These are phyloP conservation scores for Cyclanthera cordifolia DNA, from an alignment of 306 rosid species.

Conservation along the genomic window DNA sequence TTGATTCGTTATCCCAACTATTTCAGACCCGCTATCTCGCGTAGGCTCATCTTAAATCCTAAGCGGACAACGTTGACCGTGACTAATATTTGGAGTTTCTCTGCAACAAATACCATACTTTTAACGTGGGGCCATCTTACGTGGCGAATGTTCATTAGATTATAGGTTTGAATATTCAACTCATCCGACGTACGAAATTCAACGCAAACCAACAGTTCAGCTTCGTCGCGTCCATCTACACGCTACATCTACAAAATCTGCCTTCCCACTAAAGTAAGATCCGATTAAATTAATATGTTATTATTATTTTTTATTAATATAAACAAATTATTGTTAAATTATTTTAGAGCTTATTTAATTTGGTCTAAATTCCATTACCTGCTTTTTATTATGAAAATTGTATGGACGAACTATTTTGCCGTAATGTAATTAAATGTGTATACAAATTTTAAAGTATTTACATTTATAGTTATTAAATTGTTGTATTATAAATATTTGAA, in stretches of 20 bases:
- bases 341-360: not conserved
- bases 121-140: not conserved
- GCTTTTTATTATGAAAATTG: no score
- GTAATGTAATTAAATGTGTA: no score
- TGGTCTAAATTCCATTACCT: not conserved
- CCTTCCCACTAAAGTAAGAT: not conserved
- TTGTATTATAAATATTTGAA: no score
- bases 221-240: not conserved
- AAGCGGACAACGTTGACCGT: not conserved
- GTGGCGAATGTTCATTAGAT: not conserved
- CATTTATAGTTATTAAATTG: no score
- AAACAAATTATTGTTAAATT: not conserved
- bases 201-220: not conserved
- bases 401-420: no score
- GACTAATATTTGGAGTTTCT: not conserved
- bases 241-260: not conserved
- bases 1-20: not conserved
- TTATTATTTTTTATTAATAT: not conserved
- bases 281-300: not conserved
- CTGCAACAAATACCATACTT: not conserved
- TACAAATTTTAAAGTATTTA: no score
- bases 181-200: not conserved
- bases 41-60: constrained; percentile 2
- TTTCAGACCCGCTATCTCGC: not conserved
- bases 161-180: not conserved